A percentile compares a stretch with the other conserved stretches of the same genome.
Conservation (phyloP, 805 yeast genomes). For the Starmerella cellae region DNA sequence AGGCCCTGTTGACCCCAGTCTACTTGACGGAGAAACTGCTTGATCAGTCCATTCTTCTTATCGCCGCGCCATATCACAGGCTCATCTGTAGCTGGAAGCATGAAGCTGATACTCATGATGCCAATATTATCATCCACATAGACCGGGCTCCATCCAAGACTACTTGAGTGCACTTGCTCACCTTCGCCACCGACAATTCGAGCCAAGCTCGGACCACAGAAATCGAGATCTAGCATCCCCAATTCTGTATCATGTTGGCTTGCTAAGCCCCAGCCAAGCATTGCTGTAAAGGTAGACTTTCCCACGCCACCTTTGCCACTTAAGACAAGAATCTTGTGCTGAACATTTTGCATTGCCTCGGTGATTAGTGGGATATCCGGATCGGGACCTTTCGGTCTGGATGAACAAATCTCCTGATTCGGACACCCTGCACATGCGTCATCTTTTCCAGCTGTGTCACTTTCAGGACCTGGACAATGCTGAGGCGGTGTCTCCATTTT, state of each 20-base stretch:
- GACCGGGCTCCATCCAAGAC: constrained; percentile 92
- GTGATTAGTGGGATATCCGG: constrained; percentile 75
- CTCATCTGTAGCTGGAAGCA: constrained; percentile 85
- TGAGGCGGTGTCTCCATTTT: constrained; percentile 63
- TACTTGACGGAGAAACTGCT: constrained; percentile 86
- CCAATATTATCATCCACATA: constrained; percentile 91
- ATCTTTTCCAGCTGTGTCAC: constrained; percentile 83
- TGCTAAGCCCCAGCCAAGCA: constrained; percentile 95
- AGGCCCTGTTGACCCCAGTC: constrained; percentile 60
- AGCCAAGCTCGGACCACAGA: constrained; percentile 95
- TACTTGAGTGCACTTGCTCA: constrained; percentile 76
- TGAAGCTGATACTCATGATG: constrained; percentile 85
- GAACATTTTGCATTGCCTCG: constrained; percentile 45
- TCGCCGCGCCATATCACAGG: constrained; percentile 96
- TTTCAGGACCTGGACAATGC: constrained; percentile 97
- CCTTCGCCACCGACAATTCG: constrained; percentile 85
- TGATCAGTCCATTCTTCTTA: constrained; percentile 86
- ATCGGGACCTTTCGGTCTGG: constrained; percentile 79
- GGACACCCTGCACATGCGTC: constrained; percentile 95
- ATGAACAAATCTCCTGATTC: constrained; percentile 77
- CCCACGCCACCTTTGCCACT: constrained; percentile 79
- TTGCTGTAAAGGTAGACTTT: constrained; percentile 85
- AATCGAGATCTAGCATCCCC: constrained; percentile 94
- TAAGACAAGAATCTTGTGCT: constrained; percentile 67
- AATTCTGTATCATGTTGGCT: constrained; percentile 61